Conservation (phyloP, 2,329 filamentous ascomycete genomes). For the Fusarium kyushuense region DNA sequence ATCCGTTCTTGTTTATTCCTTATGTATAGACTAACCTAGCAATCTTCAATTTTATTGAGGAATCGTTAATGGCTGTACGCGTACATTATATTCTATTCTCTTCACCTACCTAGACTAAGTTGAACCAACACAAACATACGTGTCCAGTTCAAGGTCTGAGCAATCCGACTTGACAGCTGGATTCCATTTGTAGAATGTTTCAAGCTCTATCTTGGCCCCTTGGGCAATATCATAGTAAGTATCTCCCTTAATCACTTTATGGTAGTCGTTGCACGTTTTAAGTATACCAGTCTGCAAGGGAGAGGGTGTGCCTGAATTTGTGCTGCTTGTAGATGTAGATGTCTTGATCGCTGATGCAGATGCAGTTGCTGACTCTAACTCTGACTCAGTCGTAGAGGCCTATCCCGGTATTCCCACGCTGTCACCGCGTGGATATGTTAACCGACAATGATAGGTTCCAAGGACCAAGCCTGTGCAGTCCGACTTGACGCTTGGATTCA, state of each 20-base stretch:
- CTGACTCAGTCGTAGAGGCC: background rate
- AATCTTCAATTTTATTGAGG: too few relatives aligned
- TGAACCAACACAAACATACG: background rate
- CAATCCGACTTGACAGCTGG: background rate
- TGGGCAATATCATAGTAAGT: background rate
- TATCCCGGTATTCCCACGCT: background rate
- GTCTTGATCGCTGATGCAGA: too few relatives aligned
- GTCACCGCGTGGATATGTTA: background rate
- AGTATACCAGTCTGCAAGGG: too few relatives aligned
- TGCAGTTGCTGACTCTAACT: background rate
- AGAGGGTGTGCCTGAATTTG: too few relatives aligned
- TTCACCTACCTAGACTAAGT: background rate
- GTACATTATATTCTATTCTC: background rate
- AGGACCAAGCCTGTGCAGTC: background rate
- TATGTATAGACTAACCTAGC: too few relatives aligned
- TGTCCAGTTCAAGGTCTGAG: background rate
- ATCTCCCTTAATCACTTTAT: background rate
- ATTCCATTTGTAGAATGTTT: constrained; percentile 1
- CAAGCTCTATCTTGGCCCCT: background rate
- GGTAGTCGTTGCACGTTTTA: background rate
- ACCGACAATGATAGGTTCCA: background rate
- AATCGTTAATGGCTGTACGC: background rate
- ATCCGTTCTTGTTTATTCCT: too few relatives aligned
- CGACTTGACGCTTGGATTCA: background rate
- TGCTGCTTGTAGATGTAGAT: too few relatives aligned